These are phyloP conservation scores for Rubia peregrina DNA, from an alignment of 305 asterid species.

Conservation along the genomic window DNA sequence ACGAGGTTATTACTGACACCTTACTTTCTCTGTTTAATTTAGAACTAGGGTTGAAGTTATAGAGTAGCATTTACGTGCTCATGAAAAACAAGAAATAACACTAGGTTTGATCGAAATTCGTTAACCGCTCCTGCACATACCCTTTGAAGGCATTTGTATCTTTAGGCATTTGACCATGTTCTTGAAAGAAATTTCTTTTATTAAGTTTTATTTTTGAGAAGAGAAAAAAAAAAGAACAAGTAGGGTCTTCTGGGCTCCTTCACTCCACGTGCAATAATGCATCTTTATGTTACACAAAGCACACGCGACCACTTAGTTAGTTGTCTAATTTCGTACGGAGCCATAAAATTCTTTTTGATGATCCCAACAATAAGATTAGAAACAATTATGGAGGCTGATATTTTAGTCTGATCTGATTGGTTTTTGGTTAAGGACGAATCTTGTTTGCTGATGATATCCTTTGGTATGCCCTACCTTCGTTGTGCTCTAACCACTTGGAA, in stretches of 20 bases:
- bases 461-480: constrained; percentile 20
- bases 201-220: background rate
- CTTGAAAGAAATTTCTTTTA: background rate
- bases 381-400: constrained; percentile 26
- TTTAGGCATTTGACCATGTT: background rate
- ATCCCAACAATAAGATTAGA: constrained; percentile 23
- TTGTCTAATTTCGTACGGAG: constrained; percentile 37
- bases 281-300: constrained; percentile 19
- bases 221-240: constrained; percentile 6
- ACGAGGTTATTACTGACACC: constrained; percentile 25
- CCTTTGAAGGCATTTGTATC: background rate
- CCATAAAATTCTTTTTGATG: constrained; percentile 35
- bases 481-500: constrained; percentile 31
- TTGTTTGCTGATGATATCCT: constrained; percentile 29
- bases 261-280: constrained; percentile 61
- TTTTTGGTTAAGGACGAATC: constrained; percentile 33
- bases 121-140: background rate
- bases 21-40: background rate
- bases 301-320: constrained; percentile 13
- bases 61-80: background rate
- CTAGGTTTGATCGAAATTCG: constrained; percentile 3
- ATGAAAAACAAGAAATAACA: background rate
- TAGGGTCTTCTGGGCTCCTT: constrained; percentile 38
- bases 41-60: background rate
- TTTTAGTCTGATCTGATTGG: constrained; percentile 7